Evolutionary conservation across 768 basidiomycete genomes (phyloP).

Genomic region (Imleria badia): DNA sequence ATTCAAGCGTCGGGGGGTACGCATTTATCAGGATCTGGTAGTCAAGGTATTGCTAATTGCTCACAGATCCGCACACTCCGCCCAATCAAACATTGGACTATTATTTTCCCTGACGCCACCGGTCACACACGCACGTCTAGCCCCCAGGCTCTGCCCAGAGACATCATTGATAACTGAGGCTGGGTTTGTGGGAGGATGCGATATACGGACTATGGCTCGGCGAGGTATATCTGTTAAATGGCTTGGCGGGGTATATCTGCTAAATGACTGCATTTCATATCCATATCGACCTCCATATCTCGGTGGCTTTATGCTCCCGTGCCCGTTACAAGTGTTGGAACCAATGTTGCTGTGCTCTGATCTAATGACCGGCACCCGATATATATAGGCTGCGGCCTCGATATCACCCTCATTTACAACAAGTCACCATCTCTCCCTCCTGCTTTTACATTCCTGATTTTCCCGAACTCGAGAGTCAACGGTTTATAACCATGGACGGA

Average conservation of each 20-base stretch:
- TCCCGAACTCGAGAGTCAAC: background rate
- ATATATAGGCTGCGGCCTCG: constrained; percentile 22
- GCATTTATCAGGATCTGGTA: constrained; percentile 9
- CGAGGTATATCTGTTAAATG: background rate
- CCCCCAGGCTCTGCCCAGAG: constrained; percentile 1
- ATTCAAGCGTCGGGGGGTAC: background rate
- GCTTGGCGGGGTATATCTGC: background rate
- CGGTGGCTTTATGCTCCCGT: constrained; percentile 3
- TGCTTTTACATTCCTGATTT: background rate
- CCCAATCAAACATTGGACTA: background rate
- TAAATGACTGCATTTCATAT: background rate
- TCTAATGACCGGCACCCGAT: constrained; percentile 8
- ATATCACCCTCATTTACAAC: background rate
- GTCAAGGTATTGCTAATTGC: constrained; percentile 15
- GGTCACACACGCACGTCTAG: constrained; percentile 2
- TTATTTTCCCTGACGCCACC: constrained; percentile 13
- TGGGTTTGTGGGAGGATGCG: background rate
- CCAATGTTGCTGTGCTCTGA: constrained; percentile 17
- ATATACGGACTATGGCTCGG: background rate
- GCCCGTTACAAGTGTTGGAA: background rate
- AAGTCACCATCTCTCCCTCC: background rate
- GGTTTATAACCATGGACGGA: constrained; percentile 5
- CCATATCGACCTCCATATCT: background rate
- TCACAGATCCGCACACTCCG: background rate
- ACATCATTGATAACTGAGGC: background rate